Base-by-base conservation (phyloP, 2,329 filamentous ascomycete genomes). In the Fusarium siculi region DNA sequence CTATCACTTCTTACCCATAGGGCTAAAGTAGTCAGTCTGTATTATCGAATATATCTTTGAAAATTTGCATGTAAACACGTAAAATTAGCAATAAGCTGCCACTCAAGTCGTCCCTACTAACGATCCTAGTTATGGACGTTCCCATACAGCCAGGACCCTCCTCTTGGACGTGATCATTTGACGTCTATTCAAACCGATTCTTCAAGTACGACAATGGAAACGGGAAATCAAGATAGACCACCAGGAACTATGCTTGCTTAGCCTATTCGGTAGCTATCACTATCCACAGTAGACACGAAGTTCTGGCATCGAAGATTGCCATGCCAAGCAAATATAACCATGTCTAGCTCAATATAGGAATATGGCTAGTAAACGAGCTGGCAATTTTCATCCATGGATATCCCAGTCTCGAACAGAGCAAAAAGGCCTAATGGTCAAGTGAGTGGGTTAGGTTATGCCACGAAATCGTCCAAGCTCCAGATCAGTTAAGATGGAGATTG, bases 251-350 rank as follows among this genome's bases (percentile, higher is more conserved):
- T 18, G 23, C 23, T 39, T 30, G 23, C 15, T 40, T 54, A 12
- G 7, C 19, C 7, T 25, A 23, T 25, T 23, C 28, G 10, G 30
- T 16, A 34, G 47, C 28, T 36, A 30, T 43, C 42, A n/a, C 28
- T 28, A 19, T 43, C n/a, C n/a, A 28, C n/a, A 25, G 44, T 28
- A 52, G 32, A 39, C 25, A 43, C 37, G 23, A 66, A 28, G 44
- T 25, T 46, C 42, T 49, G 39, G 10, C 15, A 49, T 32, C 9
- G 15, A 23, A 23, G 6, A 28, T 34, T 36, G 32, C 10, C 11
- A 19, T 44, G 47, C 42, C 47, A 62, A 68, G 63, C 32, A 68
- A 50, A 28, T 25, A n/a, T 49, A 55, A 30, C 55, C 47, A 37
- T 68, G 63, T 42, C 59, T 62, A 68, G 32, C n/a, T 40, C 55